Conservation (phyloP, 2,329 filamentous ascomycete genomes). For the Ascochyta viciae-villosae region DNA sequence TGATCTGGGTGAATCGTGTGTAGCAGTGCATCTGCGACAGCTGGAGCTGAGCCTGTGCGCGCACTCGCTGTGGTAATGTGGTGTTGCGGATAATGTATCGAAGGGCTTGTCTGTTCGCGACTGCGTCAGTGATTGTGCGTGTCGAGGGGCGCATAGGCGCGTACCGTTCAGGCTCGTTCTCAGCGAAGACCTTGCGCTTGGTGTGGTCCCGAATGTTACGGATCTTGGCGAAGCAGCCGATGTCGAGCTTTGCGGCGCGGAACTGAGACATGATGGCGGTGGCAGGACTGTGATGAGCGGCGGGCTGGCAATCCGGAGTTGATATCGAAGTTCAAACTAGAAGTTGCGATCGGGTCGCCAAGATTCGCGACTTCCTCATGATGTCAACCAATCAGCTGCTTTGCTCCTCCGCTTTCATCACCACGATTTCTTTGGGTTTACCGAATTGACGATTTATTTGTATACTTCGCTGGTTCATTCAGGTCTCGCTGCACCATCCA, state of each 20-base stretch:
- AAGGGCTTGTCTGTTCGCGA: conserved; percentile 72
- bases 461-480: no score
- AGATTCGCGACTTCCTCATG: conserved; percentile 19
- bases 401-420: conserved; percentile 6
- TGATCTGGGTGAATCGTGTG: conserved; percentile 90
- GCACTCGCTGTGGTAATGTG: conserved; percentile 77
- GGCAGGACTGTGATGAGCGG: conserved; percentile 18
- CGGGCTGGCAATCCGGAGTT: conserved; percentile 1
- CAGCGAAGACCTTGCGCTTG: conserved; percentile 90
- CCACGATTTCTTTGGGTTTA: not conserved
- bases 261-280: conserved; percentile 69
- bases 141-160: conserved; percentile 20
- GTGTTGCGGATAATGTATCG: conserved; percentile 92
- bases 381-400: conserved; percentile 18
- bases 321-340: conserved; percentile 2
- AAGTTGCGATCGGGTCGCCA: conserved; percentile 18
- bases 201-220: conserved; percentile 92
- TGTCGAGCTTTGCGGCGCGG: conserved; percentile 85
- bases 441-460: not conserved
- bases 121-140: conserved; percentile 11
- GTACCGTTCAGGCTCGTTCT: conserved; percentile 87
- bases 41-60: conserved; percentile 92
- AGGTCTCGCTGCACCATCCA: not conserved
- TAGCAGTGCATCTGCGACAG: conserved; percentile 96
- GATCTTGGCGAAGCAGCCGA: conserved; percentile 86